phyloP scores from a whole-genome alignment of 169 alveolate species.

The Cryptosporidium bovis region DNA sequence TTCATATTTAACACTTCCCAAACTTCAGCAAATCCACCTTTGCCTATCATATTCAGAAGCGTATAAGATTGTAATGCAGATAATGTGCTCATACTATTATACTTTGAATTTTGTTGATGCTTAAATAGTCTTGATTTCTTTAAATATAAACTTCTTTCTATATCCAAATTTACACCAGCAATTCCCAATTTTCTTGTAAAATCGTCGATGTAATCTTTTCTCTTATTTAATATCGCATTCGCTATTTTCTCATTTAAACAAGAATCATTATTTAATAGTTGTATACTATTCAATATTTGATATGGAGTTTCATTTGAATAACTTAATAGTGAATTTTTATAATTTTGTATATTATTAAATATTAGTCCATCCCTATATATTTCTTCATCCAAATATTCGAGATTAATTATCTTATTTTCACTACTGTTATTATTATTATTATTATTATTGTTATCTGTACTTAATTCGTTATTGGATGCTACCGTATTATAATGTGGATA shows the following conservation, averaged over 20 bases:
- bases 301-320: slow-evolving; percentile 29
- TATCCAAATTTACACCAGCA: slow-evolving; percentile 29
- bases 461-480: background rate
- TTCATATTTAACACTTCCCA: slow-evolving; percentile 91
- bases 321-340: slow-evolving; percentile 13
- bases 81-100: slow-evolving; percentile 39
- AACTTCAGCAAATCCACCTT: slow-evolving; percentile 92
- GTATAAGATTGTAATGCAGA: slow-evolving; percentile 56
- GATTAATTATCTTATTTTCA: background rate
- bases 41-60: slow-evolving; percentile 88
- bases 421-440: background rate
- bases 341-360: slow-evolving; percentile 34
- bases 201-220: slow-evolving; percentile 9
- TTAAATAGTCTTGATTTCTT: slow-evolving; percentile 59
- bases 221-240: slow-evolving; percentile 4
- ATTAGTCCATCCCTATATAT: slow-evolving; percentile 53
- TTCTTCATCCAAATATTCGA: slow-evolving; percentile 41
- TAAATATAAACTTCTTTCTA: slow-evolving; percentile 56
- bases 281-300: slow-evolving; percentile 14
- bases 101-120: slow-evolving; percentile 63
- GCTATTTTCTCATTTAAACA: background rate
- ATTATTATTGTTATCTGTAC: background rate
- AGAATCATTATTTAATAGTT: background rate
- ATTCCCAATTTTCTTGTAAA: slow-evolving; percentile 13
- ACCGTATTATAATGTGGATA: slow-evolving; percentile 22